Percentiles rank a stretch among this genome's conserved stretches.
Evolutionary conservation across 2,329 filamentous ascomycete species (phyloP).

Genomic region (Xylariaceae sp.): DNA sequence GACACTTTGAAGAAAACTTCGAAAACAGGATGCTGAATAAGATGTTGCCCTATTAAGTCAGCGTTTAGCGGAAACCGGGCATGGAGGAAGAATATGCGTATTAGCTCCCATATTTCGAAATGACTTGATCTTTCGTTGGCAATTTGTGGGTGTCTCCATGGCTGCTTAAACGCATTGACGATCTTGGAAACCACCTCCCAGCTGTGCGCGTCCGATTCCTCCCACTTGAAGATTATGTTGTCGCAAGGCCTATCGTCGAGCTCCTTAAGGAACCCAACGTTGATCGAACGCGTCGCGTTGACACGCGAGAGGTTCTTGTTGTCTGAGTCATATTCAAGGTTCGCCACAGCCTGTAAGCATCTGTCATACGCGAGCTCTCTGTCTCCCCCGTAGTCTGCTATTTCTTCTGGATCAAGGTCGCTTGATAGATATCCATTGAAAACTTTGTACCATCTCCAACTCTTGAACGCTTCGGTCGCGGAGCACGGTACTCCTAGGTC

Average conservation of each 20-base stretch:
- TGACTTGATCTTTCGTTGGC: not conserved
- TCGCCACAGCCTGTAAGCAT: not conserved
- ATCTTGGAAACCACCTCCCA: not conserved
- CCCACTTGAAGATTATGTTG: not conserved
- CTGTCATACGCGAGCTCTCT: not conserved
- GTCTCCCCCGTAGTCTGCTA: not conserved
- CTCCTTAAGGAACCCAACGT: not conserved
- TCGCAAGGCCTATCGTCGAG: not conserved
- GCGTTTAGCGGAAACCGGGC: not conserved
- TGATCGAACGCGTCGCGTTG: not conserved
- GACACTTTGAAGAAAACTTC: not conserved
- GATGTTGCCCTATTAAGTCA: not conserved
- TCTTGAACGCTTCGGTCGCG: no score
- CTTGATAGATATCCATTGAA: no score
- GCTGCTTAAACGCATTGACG: not conserved
- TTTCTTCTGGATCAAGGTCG: not conserved
- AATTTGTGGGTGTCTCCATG: not conserved
- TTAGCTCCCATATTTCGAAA: not conserved
- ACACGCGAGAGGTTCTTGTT: no score
- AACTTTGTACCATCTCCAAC: no score
- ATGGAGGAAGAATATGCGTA: not conserved
- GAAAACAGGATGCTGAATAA: not conserved
- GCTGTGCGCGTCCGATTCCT: not conserved
- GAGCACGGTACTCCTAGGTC: no score
- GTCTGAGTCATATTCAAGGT: no score